Conservation (phyloP, 371 early-diverging fungal genomes). For the Dipsacomyces acuminosporus region DNA sequence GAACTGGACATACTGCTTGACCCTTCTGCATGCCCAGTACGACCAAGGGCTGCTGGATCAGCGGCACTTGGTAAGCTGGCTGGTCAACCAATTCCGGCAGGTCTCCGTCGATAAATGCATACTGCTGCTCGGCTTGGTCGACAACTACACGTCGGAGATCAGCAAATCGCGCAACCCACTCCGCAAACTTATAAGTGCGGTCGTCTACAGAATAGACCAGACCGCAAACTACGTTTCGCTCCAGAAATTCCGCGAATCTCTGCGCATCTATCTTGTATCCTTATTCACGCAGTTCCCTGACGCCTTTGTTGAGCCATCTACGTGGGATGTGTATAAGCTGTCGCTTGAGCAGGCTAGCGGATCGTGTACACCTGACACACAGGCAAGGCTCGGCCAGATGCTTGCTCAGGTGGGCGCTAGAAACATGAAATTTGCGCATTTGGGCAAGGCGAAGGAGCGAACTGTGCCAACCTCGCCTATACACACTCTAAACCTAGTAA, state of each 20-base stretch:
- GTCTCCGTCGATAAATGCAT: conserved; percentile 59
- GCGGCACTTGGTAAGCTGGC: conserved; percentile 58
- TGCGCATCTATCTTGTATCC: conserved; percentile 10
- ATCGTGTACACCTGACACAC: neutral
- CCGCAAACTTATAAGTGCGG: conserved; percentile 57
- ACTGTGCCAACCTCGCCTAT: neutral
- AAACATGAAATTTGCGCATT: conserved; percentile 7
- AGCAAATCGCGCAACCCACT: conserved; percentile 61
- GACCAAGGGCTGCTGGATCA: conserved; percentile 69
- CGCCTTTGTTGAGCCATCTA: conserved; percentile 41
- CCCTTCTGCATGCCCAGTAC: conserved; percentile 66
- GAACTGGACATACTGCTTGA: conserved; percentile 59
- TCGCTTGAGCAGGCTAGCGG: conserved; percentile 6
- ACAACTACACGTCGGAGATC: conserved; percentile 62
- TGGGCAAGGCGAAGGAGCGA: neutral
- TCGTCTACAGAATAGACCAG: conserved; percentile 21
- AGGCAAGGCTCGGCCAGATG: neutral
- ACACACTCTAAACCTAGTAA: neutral
- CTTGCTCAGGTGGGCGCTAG: conserved; percentile 9
- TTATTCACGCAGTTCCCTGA: conserved; percentile 25
- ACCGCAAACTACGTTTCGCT: conserved; percentile 14
- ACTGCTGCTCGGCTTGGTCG: conserved; percentile 59
- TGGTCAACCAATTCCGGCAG: conserved; percentile 54
- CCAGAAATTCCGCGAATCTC: neutral
- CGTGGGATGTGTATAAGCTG: conserved; percentile 19